A percentile compares a stretch with the other conserved stretches of the same genome.
These are phyloP conservation scores for Trichoderma guizhouense DNA, from an alignment of 2,329 filamentous ascomycete species.

Conservation along the genomic window DNA sequence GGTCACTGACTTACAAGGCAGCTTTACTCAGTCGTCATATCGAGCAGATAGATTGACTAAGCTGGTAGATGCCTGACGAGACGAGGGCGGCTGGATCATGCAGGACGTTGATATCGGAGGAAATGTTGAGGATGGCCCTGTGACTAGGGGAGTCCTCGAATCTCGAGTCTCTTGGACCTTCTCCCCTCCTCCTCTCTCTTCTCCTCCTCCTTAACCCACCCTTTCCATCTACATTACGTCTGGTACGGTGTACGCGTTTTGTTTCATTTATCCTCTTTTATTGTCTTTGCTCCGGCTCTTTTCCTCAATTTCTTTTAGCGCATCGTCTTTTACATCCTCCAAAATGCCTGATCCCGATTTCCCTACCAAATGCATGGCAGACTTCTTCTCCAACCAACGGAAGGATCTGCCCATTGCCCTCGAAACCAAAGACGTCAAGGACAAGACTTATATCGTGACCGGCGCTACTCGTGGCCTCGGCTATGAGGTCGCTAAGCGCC, in stretches of 20 bases:
- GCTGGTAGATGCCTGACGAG: neutral
- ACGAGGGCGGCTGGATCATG: neutral
- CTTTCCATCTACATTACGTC: neutral
- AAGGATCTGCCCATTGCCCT: constrained; percentile 4
- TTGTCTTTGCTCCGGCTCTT: neutral
- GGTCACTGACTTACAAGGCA: neutral
- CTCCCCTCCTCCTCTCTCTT: neutral
- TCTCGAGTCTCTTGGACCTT: neutral
- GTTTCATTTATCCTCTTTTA: neutral
- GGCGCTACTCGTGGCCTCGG: constrained; percentile 43
- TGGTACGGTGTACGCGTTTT: neutral
- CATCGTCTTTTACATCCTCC: neutral
- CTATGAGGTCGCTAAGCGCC: constrained; percentile 40
- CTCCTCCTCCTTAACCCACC: too few relatives aligned
- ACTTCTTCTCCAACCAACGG: neutral
- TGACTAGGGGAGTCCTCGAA: neutral
- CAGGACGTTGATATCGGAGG: neutral
- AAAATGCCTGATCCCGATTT: neutral
- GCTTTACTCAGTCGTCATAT: constrained; percentile 12
- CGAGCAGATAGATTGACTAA: constrained; percentile 7
- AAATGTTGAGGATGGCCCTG: neutral
- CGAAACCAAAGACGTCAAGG: neutral
- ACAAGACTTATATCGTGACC: constrained; percentile 35
- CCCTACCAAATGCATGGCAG: neutral
- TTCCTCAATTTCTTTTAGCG: neutral